These are phyloP conservation scores for Phytopythium aichiense DNA, from an alignment of 352 stramenopile genomes.

Conservation along the genomic window DNA sequence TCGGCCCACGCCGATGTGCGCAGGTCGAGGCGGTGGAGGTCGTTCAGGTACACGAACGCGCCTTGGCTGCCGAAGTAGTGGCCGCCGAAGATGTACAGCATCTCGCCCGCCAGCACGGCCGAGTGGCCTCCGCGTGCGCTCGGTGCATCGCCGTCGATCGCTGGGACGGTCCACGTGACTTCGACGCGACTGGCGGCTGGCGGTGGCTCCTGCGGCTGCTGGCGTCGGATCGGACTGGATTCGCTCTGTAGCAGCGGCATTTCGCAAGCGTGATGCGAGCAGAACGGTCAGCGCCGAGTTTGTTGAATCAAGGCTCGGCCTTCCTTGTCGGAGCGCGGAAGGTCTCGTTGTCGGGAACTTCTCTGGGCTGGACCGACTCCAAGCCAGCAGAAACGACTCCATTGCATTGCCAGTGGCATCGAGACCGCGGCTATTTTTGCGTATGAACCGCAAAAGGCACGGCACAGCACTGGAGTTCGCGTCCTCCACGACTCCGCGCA, in stretches of 20 bases:
- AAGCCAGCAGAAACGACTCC: not conserved
- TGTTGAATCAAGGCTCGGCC: not conserved
- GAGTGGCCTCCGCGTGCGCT: constrained; percentile 66
- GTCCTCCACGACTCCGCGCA: not conserved
- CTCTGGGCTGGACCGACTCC: not conserved
- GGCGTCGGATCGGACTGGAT: constrained; percentile 6
- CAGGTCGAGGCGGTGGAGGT: constrained; percentile 86
- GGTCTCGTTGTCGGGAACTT: not conserved
- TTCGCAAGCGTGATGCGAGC: not conserved
- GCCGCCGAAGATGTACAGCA: constrained; percentile 88
- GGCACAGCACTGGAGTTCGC: not conserved
- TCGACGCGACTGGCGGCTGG: constrained; percentile 37
- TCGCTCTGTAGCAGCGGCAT: not conserved
- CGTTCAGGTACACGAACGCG: constrained; percentile 88
- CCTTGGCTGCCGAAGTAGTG: constrained; percentile 85
- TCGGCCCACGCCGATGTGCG: constrained; percentile 71
- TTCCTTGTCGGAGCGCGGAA: not conserved
- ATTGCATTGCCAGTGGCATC: not conserved
- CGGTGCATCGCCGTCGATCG: constrained; percentile 50
- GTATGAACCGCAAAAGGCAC: not conserved
- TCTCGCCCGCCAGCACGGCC: constrained; percentile 63
- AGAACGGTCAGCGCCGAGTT: not conserved
- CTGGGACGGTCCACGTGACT: constrained; percentile 56
- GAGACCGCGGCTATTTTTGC: not conserved
- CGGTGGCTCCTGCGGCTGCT: constrained; percentile 6